Evolutionary conservation across 2,329 filamentous ascomycete species (phyloP), one percentile per base, ranked within the genome.

Genomic region (Penicillium sp.): DNA sequence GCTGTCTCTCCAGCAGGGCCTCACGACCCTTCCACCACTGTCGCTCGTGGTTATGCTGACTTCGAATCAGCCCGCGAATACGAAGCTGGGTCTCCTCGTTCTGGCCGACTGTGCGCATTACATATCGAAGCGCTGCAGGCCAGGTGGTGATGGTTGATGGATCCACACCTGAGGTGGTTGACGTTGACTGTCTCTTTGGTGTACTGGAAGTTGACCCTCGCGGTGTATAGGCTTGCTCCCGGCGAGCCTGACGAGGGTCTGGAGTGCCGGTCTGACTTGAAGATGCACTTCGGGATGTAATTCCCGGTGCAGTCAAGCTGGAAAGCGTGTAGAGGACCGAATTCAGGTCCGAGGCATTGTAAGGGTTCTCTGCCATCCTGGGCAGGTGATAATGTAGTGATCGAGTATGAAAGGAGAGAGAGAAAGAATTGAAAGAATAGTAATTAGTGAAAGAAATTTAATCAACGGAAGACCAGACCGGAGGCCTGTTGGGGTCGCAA

Each of bases 11-110:
- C 6, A 86, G 69, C 26, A 88, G 72, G 7, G 79, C 82, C 60
- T 83, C 73, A 2, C 86, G 81, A 1, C 81, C 82, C 28, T 79
- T 73, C 77, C 83, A 86, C 84, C 88, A 91, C 66, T 86, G 82
- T 65, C 81, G 81, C 66, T 90, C 87, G 68, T 90, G 84, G 44
- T 83, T 81, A 68, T 87, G 83, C 72, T 91, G 88, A 45, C 86
- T 83, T 58, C 82, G 81, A 62, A 90, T 89, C 74, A 91, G 80
- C 76, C 87, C 73, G 22, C 79, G 79, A 64, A 86, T 81, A 12
- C 80, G 79, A 17, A 75, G 73, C 45, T 82, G 74, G 1, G 79
- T 74, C 35, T 75, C 72, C 59, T 84, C 80, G 62, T 82, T 80
- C 45, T 78, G 78, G 0, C 77, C 74, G 22, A 85, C 77, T 3